Percentiles rank a stretch among this genome's conserved stretches.
phyloP scores from a whole-genome alignment of 1,139 yeast genomes.

The Magnusiomyces fungicola region DNA sequence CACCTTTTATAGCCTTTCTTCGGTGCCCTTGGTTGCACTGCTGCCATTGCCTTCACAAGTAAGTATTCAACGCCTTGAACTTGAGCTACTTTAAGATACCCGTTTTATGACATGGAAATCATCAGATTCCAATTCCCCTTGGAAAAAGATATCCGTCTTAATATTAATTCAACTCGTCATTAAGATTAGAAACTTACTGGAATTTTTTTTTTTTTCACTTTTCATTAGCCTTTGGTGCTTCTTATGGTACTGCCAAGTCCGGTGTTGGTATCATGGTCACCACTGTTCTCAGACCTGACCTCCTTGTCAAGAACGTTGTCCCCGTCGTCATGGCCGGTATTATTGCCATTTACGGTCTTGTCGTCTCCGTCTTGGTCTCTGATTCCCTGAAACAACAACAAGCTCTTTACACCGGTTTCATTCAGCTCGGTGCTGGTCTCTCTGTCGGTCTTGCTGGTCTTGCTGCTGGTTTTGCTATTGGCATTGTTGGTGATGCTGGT shows the following conservation, averaged over 20 bases:
- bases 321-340: slow-evolving; percentile 99
- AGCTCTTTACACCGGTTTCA: slow-evolving; percentile 87
- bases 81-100: too few species aligned
- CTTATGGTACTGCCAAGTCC: slow-evolving; percentile 96
- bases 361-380: slow-evolving; percentile 91
- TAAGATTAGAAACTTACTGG: background rate
- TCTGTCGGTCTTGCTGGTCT: slow-evolving; percentile 94
- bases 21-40: slow-evolving; percentile 98
- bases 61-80: background rate
- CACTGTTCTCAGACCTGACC: slow-evolving; percentile 92
- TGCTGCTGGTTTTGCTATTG: slow-evolving; percentile 97
- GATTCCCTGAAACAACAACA: slow-evolving; percentile 82
- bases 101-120: too few species aligned
- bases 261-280: slow-evolving; percentile 99
- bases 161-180: too few species aligned
- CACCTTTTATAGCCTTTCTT: slow-evolving; percentile 62
- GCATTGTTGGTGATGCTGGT: slow-evolving; percentile 98
- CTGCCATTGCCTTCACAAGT: slow-evolving; percentile 96
- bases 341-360: slow-evolving; percentile 90
- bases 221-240: slow-evolving; percentile 57
- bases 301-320: slow-evolving; percentile 36
- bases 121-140: too few species aligned
- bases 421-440: slow-evolving; percentile 94
- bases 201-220: background rate
- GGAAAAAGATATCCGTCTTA: too few species aligned